Evolutionary conservation across 352 stramenopile genomes (phyloP), one percentile per base, ranked within the genome.

Genomic region (Globisporangium solare): DNA sequence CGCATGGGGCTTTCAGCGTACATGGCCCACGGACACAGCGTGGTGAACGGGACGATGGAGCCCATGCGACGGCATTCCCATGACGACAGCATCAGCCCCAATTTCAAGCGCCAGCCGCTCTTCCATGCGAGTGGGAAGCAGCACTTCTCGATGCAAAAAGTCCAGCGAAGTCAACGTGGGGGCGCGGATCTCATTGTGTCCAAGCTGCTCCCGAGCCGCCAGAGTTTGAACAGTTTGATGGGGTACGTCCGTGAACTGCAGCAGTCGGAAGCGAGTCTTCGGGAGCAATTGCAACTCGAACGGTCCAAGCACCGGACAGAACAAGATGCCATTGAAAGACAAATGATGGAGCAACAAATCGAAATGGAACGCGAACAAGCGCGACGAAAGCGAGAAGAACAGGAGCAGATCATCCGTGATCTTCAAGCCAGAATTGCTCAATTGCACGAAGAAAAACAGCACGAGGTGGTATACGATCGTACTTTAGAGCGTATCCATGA

Each of bases 181-280:
- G 59, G 24, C 15, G 27, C 27, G 27, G 57, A 79, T 41, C 54
- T 81, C 20, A 67, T 87, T 17, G 72, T 74, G 22, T 76, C 70
- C 45, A 85, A 79, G 56, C 49, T 93, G 32, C 57, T 91, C 47
- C 76, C 80, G 2, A 80, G 73, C 12, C 74, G 70, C 20, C 73
- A 69, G 21, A 79, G 70, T 15, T 63, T 93, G 45, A 79, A 88
- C 48, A 86, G 70, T 42, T 53, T 93, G 12, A 87, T 93, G 61
- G 80, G 74, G 13, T 91, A 91, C 53, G 80, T 93, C 45, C 76
- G 72, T 0, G 83, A 93, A 52, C 58, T 93, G 37, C 72, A 93
- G 40, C 53, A 72, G 18, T 93, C 83, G 2, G 80, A 89, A 54
- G 71, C 78, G 17, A 80, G 58, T 50, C 41, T 89, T 42, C 80